phyloP scores from a whole-genome alignment of 2,329 filamentous ascomycete genomes.

The Furcasterigmium sp. region DNA sequence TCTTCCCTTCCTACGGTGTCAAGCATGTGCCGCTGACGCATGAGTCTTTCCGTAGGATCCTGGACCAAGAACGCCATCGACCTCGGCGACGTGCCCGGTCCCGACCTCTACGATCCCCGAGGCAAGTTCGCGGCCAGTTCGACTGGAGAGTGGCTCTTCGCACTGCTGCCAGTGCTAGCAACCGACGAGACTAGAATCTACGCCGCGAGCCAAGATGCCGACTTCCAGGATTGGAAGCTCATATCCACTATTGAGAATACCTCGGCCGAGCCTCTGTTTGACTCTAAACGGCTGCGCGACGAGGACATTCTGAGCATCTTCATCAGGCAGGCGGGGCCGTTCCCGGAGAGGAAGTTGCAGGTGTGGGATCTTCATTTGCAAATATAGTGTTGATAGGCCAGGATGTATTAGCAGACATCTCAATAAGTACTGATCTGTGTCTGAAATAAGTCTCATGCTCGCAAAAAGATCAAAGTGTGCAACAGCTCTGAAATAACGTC shows the following conservation, averaged over 20 bases:
- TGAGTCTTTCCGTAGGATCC: neutral
- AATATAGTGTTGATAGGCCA: no score
- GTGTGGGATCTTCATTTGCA: conserved; percentile 7
- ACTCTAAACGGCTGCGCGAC: conserved; percentile 4
- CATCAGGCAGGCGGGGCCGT: conserved; percentile 6
- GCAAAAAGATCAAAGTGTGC: no score
- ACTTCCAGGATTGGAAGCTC: conserved; percentile 8
- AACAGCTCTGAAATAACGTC: no score
- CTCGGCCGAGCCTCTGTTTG: conserved; percentile 11
- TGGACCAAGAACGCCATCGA: conserved; percentile 11
- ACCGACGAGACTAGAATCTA: conserved; percentile 10
- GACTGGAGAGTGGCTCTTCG: conserved; percentile 10
- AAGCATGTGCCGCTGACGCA: neutral
- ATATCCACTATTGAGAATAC: conserved; percentile 4
- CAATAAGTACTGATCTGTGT: no score
- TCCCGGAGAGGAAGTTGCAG: conserved; percentile 7
- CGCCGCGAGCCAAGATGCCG: conserved; percentile 1
- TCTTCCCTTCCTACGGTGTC: no score
- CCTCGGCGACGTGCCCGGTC: conserved; percentile 6
- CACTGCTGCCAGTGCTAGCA: conserved; percentile 10
- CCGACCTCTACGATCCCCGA: conserved; percentile 10
- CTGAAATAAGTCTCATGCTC: no score
- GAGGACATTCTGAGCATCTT: conserved; percentile 6
- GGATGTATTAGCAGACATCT: no score
- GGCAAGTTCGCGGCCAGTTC: conserved; percentile 12